Evolutionary conservation across 805 yeast genomes (phyloP).

Genomic region (Wilhelminamyces savonicus): DNA sequence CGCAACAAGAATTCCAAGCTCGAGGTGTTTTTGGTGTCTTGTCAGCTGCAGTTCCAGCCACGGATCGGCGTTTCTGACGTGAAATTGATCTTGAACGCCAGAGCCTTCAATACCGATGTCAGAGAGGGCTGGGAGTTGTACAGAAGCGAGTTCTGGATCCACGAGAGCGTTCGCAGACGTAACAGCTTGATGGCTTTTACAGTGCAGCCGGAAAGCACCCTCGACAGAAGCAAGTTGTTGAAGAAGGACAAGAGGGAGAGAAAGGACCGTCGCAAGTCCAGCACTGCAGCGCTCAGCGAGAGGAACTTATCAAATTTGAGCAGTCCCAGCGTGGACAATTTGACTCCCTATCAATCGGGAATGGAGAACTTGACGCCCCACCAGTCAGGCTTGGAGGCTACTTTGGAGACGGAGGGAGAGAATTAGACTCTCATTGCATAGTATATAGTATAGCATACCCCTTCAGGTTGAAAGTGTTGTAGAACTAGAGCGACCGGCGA

Average conservation of each 20-base stretch:
- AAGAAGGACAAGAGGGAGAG: conserved; percentile 35
- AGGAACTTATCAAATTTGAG: neutral
- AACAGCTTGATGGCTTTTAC: conserved; percentile 27
- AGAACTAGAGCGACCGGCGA: too few relatives aligned
- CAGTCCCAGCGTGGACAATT: conserved; percentile 6
- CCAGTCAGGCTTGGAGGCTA: too few relatives aligned
- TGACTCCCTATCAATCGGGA: too few relatives aligned
- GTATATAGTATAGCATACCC: too few relatives aligned
- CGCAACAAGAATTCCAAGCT: conserved; percentile 25
- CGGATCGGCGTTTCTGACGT: conserved; percentile 69
- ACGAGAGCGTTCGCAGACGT: conserved; percentile 65
- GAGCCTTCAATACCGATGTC: conserved; percentile 74
- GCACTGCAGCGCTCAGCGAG: neutral
- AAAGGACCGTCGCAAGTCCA: conserved; percentile 33
- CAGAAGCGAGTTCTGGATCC: conserved; percentile 88
- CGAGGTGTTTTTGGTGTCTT: conserved; percentile 33
- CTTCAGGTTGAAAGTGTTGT: too few relatives aligned
- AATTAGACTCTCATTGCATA: too few relatives aligned
- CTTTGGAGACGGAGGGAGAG: too few relatives aligned
- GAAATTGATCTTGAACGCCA: conserved; percentile 72
- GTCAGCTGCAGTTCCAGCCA: conserved; percentile 46
- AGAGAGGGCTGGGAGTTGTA: conserved; percentile 95
- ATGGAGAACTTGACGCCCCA: too few relatives aligned
- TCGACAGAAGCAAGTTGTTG: conserved; percentile 20
- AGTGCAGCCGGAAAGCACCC: conserved; percentile 7